Evolutionary conservation across 805 yeast species (phyloP).

Genomic region (Wickerhamiella kurtzmanii): DNA sequence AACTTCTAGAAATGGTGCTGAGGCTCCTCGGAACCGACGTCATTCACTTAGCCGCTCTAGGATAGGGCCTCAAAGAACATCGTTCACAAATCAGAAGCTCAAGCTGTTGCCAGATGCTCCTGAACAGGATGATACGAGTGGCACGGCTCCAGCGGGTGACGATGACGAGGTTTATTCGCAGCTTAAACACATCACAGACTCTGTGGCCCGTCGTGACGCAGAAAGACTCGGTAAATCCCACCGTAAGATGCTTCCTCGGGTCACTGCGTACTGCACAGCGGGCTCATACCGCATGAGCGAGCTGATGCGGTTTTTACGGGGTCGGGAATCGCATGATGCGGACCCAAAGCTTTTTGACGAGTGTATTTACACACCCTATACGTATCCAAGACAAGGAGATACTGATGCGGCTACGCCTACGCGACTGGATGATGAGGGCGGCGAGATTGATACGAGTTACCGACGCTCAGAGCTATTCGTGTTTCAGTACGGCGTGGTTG

Average conservation of each 20-base stretch:
- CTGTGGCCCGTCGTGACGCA: slow-evolving; percentile 86
- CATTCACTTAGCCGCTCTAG: slow-evolving; percentile 11
- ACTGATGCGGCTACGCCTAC: slow-evolving; percentile 30
- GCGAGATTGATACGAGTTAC: slow-evolving; percentile 82
- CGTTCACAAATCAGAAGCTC: slow-evolving; percentile 76
- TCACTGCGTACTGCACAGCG: slow-evolving; percentile 92
- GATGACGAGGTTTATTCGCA: slow-evolving; percentile 62
- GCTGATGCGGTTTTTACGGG: slow-evolving; percentile 69
- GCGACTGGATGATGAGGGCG: slow-evolving; percentile 77
- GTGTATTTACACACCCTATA: slow-evolving; percentile 85
- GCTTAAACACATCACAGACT: slow-evolving; percentile 68
- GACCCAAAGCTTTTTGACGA: slow-evolving; percentile 89
- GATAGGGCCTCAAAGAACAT: slow-evolving; percentile 47
- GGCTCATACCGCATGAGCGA: slow-evolving; percentile 86
- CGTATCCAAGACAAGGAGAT: slow-evolving; percentile 26
- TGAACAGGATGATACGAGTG: slow-evolving; percentile 8
- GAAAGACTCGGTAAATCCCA: slow-evolving; percentile 81
- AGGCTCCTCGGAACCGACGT: not conserved
- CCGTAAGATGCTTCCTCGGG: slow-evolving; percentile 74
- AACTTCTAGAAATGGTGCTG: too few species aligned
- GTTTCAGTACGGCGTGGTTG: slow-evolving; percentile 95
- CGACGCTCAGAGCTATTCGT: slow-evolving; percentile 77
- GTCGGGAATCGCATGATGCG: slow-evolving; percentile 37
- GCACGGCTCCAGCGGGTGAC: slow-evolving; percentile 40
- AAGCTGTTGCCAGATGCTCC: slow-evolving; percentile 63